These are phyloP conservation scores for Lablab purpureus DNA, from an alignment of 306 rosid species.

Conservation along the genomic window DNA sequence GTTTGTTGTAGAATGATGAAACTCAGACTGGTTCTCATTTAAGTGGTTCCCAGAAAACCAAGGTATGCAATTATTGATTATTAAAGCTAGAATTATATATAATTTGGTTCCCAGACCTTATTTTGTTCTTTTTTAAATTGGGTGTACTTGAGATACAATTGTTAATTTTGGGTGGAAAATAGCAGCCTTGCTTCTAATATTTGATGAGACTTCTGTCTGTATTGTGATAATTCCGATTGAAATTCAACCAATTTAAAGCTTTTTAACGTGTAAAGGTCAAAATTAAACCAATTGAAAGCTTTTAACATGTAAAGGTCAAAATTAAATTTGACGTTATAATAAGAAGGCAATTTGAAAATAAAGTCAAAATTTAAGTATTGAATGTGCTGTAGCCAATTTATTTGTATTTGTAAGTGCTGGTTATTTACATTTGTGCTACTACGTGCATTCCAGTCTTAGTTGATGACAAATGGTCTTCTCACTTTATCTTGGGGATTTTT, in stretches of 20 bases:
- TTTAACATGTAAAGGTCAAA: not conserved
- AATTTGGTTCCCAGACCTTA: not conserved
- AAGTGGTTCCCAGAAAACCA: constrained; percentile 58
- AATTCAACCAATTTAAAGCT: not conserved
- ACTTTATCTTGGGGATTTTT: not conserved
- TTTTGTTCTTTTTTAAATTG: constrained; percentile 7
- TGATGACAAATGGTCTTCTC: constrained; percentile 18
- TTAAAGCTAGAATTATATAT: constrained; percentile 28
- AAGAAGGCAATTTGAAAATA: not conserved
- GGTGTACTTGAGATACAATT: not conserved
- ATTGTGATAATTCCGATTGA: constrained; percentile 17
- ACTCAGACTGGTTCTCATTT: constrained; percentile 54
- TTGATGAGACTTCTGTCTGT: constrained; percentile 15
- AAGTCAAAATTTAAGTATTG: constrained; percentile 18
- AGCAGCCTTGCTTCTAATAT: constrained; percentile 10
- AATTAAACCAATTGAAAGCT: not conserved
- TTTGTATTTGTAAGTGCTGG: not conserved
- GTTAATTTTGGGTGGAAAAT: constrained; percentile 31
- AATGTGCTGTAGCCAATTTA: constrained; percentile 28
- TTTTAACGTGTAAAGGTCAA: constrained; percentile 4
- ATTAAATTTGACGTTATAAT: not conserved
- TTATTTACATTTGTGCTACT: constrained; percentile 4
- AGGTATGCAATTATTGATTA: constrained; percentile 54
- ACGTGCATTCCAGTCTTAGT: constrained; percentile 18
- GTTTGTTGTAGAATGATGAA: constrained; percentile 65